Conservation (phyloP, 345 rosid species). For the Raphanus sativus region DNA sequence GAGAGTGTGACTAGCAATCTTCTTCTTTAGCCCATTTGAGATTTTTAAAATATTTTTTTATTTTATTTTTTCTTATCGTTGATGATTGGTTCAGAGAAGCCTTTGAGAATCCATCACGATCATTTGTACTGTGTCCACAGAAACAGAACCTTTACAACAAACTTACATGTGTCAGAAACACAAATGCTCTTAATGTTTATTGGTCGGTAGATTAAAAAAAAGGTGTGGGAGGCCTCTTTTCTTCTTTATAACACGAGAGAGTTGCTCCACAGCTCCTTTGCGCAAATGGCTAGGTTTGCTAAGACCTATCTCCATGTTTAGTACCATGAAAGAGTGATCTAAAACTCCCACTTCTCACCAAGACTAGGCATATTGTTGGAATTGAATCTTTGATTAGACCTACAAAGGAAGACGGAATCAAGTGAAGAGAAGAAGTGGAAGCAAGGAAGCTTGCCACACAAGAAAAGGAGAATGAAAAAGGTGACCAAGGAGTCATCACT, state of each 20-base stretch:
- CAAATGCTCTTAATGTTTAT: conserved; percentile 41
- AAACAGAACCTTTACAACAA: neutral
- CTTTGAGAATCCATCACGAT: neutral
- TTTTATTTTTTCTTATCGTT: conserved; percentile 49
- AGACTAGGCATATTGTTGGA: no score
- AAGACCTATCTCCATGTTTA: no score
- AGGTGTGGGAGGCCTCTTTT: neutral
- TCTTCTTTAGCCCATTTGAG: neutral
- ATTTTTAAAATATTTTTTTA: conserved; percentile 4
- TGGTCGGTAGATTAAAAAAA: conserved; percentile 34
- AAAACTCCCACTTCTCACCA: no score
- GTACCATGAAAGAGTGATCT: no score
- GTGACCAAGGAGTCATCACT: no score
- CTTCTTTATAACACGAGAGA: neutral
- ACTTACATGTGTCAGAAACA: neutral
- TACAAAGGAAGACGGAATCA: no score
- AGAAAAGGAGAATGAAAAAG: no score
- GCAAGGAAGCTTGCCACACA: no score
- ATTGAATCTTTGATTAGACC: no score
- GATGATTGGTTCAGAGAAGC: conserved; percentile 48
- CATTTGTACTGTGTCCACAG: neutral
- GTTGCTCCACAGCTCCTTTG: no score
- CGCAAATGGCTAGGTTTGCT: no score
- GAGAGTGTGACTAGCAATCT: conserved; percentile 29
- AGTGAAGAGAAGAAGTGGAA: no score